A percentile compares a stretch with the other conserved stretches of the same genome.
phyloP scores from a whole-genome alignment of 2,329 filamentous ascomycete genomes.

The Penicillium sp. region DNA sequence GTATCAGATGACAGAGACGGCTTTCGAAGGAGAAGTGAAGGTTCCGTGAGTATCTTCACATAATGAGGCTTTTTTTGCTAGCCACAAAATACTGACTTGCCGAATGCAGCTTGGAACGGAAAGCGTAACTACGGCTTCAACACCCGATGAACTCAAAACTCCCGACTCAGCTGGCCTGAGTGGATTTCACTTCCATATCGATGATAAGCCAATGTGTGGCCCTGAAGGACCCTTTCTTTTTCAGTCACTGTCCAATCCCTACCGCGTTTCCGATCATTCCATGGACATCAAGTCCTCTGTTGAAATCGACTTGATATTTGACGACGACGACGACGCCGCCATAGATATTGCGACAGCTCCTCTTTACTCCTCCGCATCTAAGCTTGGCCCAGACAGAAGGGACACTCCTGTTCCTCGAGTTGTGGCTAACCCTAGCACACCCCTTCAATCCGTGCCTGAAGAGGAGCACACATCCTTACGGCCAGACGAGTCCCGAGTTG shows the following conservation, averaged over 20 bases:
- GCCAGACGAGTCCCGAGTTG: not conserved
- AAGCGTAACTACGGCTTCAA: constrained; percentile 83
- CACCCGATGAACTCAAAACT: constrained; percentile 78
- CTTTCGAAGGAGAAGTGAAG: constrained; percentile 18
- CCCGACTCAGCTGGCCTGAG: constrained; percentile 65
- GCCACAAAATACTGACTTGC: not conserved
- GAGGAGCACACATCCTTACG: not conserved
- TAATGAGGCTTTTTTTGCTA: not conserved
- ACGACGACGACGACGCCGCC: no score
- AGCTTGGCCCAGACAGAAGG: constrained; percentile 11
- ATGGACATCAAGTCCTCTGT: constrained; percentile 15
- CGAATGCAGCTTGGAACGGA: constrained; percentile 61
- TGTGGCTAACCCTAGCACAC: not conserved
- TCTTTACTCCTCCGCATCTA: constrained; percentile 10
- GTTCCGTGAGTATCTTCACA: constrained; percentile 10
- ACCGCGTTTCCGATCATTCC: constrained; percentile 52
- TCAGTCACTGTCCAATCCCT: not conserved
- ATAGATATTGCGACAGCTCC: constrained; percentile 9
- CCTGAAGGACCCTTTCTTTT: constrained; percentile 86
- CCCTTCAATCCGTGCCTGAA: not conserved
- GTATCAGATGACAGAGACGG: constrained; percentile 18
- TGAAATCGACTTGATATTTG: constrained; percentile 19
- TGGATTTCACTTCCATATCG: constrained; percentile 60
- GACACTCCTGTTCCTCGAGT: constrained; percentile 21
- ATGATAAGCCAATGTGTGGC: constrained; percentile 67